Evolutionary conservation across 306 rosid genomes (phyloP).

Genomic region (Cucumis cinereus): DNA sequence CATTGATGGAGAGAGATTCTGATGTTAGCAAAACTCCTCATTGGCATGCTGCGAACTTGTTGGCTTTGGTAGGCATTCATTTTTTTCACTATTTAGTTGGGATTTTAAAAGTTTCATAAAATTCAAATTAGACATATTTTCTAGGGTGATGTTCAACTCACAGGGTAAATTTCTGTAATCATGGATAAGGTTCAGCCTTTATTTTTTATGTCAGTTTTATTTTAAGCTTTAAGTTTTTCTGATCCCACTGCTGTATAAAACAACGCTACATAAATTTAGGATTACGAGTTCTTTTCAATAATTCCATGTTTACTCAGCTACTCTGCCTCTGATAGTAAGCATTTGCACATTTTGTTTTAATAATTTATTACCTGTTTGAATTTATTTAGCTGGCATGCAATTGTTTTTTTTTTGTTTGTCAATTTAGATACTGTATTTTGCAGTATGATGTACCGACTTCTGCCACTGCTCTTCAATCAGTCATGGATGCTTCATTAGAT

Average conservation of each 20-base stretch:
- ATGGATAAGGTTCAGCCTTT: background rate
- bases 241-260: background rate
- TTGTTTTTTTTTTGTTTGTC: constrained; percentile 8
- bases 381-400: background rate
- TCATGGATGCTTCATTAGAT: constrained; percentile 60
- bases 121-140: background rate
- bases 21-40: constrained; percentile 27
- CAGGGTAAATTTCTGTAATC: background rate
- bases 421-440: constrained; percentile 6
- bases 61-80: constrained; percentile 48
- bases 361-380: background rate
- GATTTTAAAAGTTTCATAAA: background rate
- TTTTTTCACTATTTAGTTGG: constrained; percentile 1
- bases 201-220: background rate
- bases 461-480: constrained; percentile 49
- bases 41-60: constrained; percentile 53
- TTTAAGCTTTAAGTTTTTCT: background rate
- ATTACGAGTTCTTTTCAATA: background rate
- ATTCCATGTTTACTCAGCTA: background rate
- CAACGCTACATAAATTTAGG: background rate
- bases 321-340: background rate
- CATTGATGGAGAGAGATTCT: constrained; percentile 12
- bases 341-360: background rate
- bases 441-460: constrained; percentile 73
- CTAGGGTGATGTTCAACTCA: background rate